A percentile compares a stretch with the other conserved stretches of the same genome.
These are phyloP conservation scores for Clohesyomyces aquaticus DNA, from an alignment of 495 filamentous ascomycete genomes.

Conservation along the genomic window DNA sequence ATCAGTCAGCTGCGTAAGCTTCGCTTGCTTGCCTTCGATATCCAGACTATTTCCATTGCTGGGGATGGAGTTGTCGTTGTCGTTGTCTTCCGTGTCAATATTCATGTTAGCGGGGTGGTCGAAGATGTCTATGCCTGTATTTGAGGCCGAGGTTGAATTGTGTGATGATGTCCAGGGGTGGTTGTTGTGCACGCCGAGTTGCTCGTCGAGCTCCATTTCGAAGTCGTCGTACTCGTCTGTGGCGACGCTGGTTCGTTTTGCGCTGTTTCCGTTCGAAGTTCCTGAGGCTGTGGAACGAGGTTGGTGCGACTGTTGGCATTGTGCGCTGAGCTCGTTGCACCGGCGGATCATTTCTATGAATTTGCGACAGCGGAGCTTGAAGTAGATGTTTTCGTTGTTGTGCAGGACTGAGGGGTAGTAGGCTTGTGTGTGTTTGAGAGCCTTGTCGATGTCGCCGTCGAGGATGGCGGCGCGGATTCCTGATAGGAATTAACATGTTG, in stretches of 20 bases:
- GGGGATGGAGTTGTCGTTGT: background rate
- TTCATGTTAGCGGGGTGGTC: constrained; percentile 35
- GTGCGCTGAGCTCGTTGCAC: constrained; percentile 61
- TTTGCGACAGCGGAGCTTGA: constrained; percentile 85
- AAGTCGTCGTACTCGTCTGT: constrained; percentile 45
- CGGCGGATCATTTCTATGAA: constrained; percentile 95
- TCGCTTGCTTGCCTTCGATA: constrained; percentile 43
- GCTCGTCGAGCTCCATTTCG: constrained; percentile 84
- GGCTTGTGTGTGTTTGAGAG: constrained; percentile 75
- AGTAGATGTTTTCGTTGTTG: constrained; percentile 86
- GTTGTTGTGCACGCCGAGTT: constrained; percentile 41
- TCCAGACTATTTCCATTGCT: too few relatives aligned
- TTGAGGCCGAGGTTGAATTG: too few relatives aligned
- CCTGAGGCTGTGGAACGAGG: constrained; percentile 47
- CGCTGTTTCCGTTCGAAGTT: constrained; percentile 40
- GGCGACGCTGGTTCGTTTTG: constrained; percentile 39
- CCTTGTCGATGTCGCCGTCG: constrained; percentile 90
- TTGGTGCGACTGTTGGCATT: constrained; percentile 22
- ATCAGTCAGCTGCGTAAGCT: constrained; percentile 61
- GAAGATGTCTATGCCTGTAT: too few relatives aligned
- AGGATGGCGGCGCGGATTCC: constrained; percentile 87
- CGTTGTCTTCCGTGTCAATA: constrained; percentile 53
- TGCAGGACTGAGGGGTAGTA: constrained; percentile 82
- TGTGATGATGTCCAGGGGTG: too few relatives aligned
- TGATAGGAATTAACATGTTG: constrained; percentile 42